Evolutionary conservation across 345 rosid species (phyloP), one percentile per base, ranked within the genome.

Genomic region (Lagerstroemia speciosa): DNA sequence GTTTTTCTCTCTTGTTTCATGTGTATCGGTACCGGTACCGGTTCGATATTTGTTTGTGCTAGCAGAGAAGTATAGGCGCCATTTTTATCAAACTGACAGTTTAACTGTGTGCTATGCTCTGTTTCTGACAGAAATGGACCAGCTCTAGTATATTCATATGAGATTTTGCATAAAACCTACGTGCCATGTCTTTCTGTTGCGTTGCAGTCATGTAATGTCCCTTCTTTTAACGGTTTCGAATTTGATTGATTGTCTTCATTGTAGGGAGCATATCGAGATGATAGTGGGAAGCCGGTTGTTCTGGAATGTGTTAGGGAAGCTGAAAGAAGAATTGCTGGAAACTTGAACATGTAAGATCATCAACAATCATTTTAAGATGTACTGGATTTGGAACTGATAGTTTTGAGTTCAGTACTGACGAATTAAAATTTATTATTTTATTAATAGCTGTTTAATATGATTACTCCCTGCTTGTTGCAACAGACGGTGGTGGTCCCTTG

Each of bases 251-350:
- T 45, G 36, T 63, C 4, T 24, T 71, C 45, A 46, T 15, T 22
- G 53, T 67, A 91, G 97, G 98, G 98, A n/a, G 98, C 98, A 22
- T 93, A 93, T 76, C 92, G 97, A 24, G 94, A 93, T 75, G 96
- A 91, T 69, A 87, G 89, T 69, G 97, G 98, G 17, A 91, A 91
- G 80, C 98, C 97, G 8, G 97, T 89, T 24, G 97, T 91, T 38
- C 81, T 93, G 72, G 86, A 89, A 38, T 86, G 97, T 79, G 96
- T 93, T 30, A 80, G 97, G 80, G 97, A 91, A 83, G 97, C 97
- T 0, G 98, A 91, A 82, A 80, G 85, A 76, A 87, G 87, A 74
- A 80, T 89, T 68, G 92, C 96, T 8, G 98, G 98, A 27, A 80
- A 43, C 72, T 26, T 77, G 41, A 85, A 87, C 76, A 87, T 93